Evolutionary conservation across 352 stramenopile genomes (phyloP).

Genomic region (Aphanomyces euteiches): DNA sequence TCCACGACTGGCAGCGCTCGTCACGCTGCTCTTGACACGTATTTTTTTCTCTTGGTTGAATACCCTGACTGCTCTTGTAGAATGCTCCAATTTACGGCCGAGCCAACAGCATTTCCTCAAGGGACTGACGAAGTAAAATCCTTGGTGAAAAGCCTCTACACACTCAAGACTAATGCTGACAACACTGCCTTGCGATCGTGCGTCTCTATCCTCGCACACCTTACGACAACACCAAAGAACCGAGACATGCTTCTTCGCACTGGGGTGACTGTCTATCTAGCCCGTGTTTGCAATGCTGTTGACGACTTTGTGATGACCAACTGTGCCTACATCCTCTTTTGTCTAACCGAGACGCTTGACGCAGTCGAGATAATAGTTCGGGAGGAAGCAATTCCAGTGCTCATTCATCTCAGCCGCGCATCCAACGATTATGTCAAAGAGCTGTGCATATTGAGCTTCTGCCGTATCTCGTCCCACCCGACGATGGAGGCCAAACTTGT

Average conservation of each 20-base stretch:
- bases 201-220: conserved; percentile 55
- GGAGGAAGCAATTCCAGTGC: conserved; percentile 60
- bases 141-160: conserved; percentile 41
- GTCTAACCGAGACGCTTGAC: conserved; percentile 58
- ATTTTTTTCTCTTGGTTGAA: not conserved
- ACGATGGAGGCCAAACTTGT: conserved; percentile 51
- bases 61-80: not conserved
- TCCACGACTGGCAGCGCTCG: not conserved
- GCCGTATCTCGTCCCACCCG: conserved; percentile 58
- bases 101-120: conserved; percentile 54
- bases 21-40: conserved; percentile 27
- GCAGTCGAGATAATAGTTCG: conserved; percentile 68
- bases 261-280: conserved; percentile 52
- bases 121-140: conserved; percentile 52
- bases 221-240: conserved; percentile 59
- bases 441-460: conserved; percentile 64
- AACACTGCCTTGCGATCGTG: conserved; percentile 10
- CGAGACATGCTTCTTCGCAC: conserved; percentile 49
- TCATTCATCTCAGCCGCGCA: conserved; percentile 59
- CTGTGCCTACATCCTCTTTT: conserved; percentile 64
- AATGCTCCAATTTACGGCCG: conserved; percentile 34
- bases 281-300: conserved; percentile 36
- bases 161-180: conserved; percentile 32
- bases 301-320: conserved; percentile 62
- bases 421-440: conserved; percentile 57